Percentiles rank a stretch among this genome's conserved stretches.
phyloP scores from a whole-genome alignment of 768 basidiomycete genomes.

The Podaxis sp. region DNA sequence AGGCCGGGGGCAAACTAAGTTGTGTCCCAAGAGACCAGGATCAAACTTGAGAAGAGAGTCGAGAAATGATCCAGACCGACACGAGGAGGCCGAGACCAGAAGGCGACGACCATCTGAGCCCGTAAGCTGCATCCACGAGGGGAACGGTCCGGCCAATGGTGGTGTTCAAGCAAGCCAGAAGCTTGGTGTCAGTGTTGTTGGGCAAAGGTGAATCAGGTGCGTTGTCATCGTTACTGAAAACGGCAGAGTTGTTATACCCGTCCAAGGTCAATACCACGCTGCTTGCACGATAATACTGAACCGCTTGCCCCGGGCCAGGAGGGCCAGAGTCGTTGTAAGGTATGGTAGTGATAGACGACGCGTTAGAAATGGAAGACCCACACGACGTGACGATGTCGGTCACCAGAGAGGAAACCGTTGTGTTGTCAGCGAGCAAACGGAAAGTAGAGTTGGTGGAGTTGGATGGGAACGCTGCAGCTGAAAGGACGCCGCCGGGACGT shows the following conservation, averaged over 20 bases:
- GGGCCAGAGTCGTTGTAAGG: slow-evolving; percentile 32
- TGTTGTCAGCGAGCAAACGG: slow-evolving; percentile 48
- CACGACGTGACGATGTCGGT: slow-evolving; percentile 43
- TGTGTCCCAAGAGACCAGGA: not conserved
- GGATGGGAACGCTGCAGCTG: slow-evolving; percentile 43
- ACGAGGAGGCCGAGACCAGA: slow-evolving; percentile 22
- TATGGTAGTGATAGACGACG: slow-evolving; percentile 23
- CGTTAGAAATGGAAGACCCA: slow-evolving; percentile 23
- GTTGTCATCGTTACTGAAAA: slow-evolving; percentile 35
- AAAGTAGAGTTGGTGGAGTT: slow-evolving; percentile 39
- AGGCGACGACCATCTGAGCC: slow-evolving; percentile 19
- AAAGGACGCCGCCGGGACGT: slow-evolving; percentile 50
- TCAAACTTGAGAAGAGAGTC: slow-evolving; percentile 21
- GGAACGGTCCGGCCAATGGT: slow-evolving; percentile 63
- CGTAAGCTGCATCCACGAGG: slow-evolving; percentile 42
- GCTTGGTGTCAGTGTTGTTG: slow-evolving; percentile 42
- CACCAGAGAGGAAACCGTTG: slow-evolving; percentile 45
- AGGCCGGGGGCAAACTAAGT: no score
- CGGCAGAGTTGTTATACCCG: slow-evolving; percentile 66
- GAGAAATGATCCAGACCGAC: slow-evolving; percentile 23
- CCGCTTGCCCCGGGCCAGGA: slow-evolving; percentile 50
- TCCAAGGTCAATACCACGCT: slow-evolving; percentile 62
- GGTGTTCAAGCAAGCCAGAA: slow-evolving; percentile 58
- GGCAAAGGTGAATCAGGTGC: slow-evolving; percentile 54
- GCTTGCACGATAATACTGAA: slow-evolving; percentile 73